These are phyloP conservation scores for Amoeboaphelidium protococcarum DNA, from an alignment of 371 early-diverging fungal genomes.

Conservation along the genomic window DNA sequence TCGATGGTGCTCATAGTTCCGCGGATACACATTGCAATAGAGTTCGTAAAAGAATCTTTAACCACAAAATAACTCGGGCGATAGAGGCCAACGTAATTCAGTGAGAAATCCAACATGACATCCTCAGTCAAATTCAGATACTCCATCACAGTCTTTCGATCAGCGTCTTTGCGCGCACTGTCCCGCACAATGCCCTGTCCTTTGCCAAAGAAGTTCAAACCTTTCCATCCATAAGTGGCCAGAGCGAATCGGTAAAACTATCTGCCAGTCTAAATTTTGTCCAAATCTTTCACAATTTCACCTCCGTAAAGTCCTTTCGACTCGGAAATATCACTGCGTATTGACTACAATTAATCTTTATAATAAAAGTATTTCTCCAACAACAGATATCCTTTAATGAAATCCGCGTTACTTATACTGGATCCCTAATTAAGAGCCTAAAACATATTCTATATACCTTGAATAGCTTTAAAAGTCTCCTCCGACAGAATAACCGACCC, in stretches of 20 bases:
- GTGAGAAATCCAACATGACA: conserved; percentile 46
- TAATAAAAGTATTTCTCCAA: too few species aligned
- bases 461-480: too few species aligned
- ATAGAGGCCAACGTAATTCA: conserved; percentile 42
- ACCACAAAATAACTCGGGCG: conserved; percentile 50
- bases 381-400: too few species aligned
- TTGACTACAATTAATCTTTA: too few species aligned
- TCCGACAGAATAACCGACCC: too few species aligned
- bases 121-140: conserved; percentile 33
- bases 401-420: too few species aligned
- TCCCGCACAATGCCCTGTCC: conserved; percentile 35
- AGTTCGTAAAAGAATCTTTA: conserved; percentile 30
- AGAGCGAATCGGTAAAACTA: conserved; percentile 14
- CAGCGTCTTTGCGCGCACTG: conserved; percentile 35
- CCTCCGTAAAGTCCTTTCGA: too few species aligned
- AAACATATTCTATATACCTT: too few species aligned
- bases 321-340: too few species aligned
- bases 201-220: conserved; percentile 46
- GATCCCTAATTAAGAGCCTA: too few species aligned
- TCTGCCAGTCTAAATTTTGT: too few species aligned
- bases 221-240: conserved; percentile 48
- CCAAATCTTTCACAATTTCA: too few species aligned
- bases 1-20: conserved; percentile 65
- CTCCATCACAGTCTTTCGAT: conserved; percentile 34
- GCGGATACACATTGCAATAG: conserved; percentile 44